A percentile compares a stretch with the other conserved stretches of the same genome.
These are phyloP conservation scores for Schizophyllum amplum DNA, from an alignment of 1,284 basidiomycete genomes.

Conservation along the genomic window DNA sequence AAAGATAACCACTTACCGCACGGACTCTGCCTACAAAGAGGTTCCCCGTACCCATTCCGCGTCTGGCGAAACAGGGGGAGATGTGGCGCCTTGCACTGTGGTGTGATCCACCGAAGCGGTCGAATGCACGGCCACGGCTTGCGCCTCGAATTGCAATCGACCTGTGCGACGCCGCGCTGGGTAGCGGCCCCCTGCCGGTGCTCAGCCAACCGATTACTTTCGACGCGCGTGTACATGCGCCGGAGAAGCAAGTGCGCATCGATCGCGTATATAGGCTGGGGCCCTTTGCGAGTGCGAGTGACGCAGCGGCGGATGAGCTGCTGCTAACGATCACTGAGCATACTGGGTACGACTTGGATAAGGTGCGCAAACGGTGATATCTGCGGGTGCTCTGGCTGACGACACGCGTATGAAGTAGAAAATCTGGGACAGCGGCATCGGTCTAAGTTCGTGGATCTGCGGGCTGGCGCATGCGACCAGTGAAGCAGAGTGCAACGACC, in stretches of 20 bases:
- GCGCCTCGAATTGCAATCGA: slow-evolving; percentile 4
- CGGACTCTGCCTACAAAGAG: slow-evolving; percentile 63
- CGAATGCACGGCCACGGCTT: not conserved
- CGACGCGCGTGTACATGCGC: slow-evolving; percentile 17
- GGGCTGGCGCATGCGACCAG: not conserved
- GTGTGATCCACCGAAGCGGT: slow-evolving; percentile 10
- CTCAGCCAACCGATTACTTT: slow-evolving; percentile 61
- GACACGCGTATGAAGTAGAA: slow-evolving; percentile 51
- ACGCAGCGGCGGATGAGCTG: not conserved
- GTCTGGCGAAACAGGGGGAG: slow-evolving; percentile 40
- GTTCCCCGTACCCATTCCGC: slow-evolving; percentile 58
- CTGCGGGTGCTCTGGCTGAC: slow-evolving; percentile 15
- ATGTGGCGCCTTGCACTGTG: slow-evolving; percentile 57
- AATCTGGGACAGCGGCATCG: slow-evolving; percentile 89
- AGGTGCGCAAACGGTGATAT: slow-evolving; percentile 42
- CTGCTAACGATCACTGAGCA: slow-evolving; percentile 60
- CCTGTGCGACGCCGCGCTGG: not conserved
- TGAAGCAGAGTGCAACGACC: not conserved
- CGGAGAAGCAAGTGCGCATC: slow-evolving; percentile 64
- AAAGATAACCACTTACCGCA: slow-evolving; percentile 69
- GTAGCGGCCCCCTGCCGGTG: slow-evolving; percentile 42
- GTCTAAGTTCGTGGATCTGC: slow-evolving; percentile 68
- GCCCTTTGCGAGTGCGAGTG: slow-evolving; percentile 1
- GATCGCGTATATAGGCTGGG: slow-evolving; percentile 43
- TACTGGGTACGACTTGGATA: slow-evolving; percentile 84